These are phyloP conservation scores for Stephania yunnanensis DNA, from an alignment of 164 flowering plant genomes.

Conservation along the genomic window DNA sequence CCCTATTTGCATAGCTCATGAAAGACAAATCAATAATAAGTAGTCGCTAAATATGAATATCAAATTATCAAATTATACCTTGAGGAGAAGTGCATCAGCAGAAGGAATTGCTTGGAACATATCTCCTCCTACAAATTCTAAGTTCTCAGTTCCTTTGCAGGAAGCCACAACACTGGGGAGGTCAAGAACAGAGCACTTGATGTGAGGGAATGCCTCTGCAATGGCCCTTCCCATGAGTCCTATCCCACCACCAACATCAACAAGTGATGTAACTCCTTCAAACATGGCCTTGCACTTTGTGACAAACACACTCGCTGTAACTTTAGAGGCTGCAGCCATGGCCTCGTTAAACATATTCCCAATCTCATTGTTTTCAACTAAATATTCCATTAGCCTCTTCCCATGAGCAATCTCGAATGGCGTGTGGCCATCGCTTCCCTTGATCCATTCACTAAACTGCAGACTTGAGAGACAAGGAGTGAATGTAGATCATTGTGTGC, in stretches of 20 bases:
- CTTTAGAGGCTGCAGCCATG: conserved; percentile 34
- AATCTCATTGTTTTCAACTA: neutral
- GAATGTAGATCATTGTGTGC: conserved; percentile 21
- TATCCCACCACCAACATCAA: conserved; percentile 38
- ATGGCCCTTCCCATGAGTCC: conserved; percentile 28
- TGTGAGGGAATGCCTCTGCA: conserved; percentile 25
- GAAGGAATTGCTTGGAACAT: too few species aligned
- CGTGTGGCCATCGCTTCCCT: conserved; percentile 6
- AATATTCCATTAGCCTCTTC: conserved; percentile 9
- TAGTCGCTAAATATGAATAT: conserved; percentile 4
- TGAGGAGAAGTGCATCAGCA: too few species aligned
- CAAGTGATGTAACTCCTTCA: conserved; percentile 25
- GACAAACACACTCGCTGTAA: conserved; percentile 18
- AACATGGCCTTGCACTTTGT: conserved; percentile 18
- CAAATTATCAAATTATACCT: too few species aligned
- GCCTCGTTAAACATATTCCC: conserved; percentile 25
- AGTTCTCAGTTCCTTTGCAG: too few species aligned
- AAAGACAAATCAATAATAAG: conserved; percentile 18
- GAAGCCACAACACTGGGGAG: too few species aligned
- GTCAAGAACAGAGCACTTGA: neutral
- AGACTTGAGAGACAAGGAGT: conserved; percentile 35
- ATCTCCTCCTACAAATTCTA: too few species aligned
- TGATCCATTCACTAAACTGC: conserved; percentile 24
- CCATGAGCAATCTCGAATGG: conserved; percentile 25
- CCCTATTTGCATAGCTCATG: too few species aligned